Conservation (phyloP, 257 asterid genomes). For the Prunella vulgaris region DNA sequence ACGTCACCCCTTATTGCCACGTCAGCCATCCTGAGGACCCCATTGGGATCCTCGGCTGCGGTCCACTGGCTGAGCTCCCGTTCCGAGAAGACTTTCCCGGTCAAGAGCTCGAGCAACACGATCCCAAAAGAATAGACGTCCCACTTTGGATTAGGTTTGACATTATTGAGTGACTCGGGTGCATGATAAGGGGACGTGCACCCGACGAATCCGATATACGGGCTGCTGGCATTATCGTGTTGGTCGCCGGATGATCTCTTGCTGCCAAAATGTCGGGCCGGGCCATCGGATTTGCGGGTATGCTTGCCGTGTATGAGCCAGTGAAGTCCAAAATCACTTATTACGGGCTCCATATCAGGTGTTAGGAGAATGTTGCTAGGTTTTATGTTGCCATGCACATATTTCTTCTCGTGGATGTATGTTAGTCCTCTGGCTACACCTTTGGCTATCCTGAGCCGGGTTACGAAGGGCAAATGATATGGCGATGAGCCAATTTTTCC, state of each 20-base stretch:
- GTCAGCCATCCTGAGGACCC: slow-evolving; percentile 63
- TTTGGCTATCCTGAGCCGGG: slow-evolving; percentile 66
- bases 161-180: slow-evolving; percentile 75
- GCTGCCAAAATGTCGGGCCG: slow-evolving; percentile 69
- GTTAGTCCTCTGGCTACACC: slow-evolving; percentile 86
- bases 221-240: slow-evolving; percentile 32
- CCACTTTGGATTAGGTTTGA: slow-evolving; percentile 78
- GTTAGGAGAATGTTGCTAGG: slow-evolving; percentile 88
- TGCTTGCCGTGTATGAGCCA: slow-evolving; percentile 55
- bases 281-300: slow-evolving; percentile 33
- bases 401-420: slow-evolving; percentile 81
- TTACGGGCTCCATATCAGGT: slow-evolving; percentile 74
- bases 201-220: slow-evolving; percentile 46
- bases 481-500: slow-evolving; percentile 85
- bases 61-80: slow-evolving; percentile 70
- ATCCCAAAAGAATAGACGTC: slow-evolving; percentile 91
- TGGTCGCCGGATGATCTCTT: slow-evolving; percentile 34
- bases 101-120: slow-evolving; percentile 64
- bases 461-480: slow-evolving; percentile 47
- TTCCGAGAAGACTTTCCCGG: slow-evolving; percentile 76
- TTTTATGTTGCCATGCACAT: slow-evolving; percentile 89
- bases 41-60: slow-evolving; percentile 36
- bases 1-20: slow-evolving; percentile 60
- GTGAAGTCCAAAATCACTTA: slow-evolving; percentile 74
- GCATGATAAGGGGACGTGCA: slow-evolving; percentile 86